Evolutionary conservation across 495 filamentous ascomycete species (phyloP).

Genomic region (Rhizodiscina lignyota): DNA sequence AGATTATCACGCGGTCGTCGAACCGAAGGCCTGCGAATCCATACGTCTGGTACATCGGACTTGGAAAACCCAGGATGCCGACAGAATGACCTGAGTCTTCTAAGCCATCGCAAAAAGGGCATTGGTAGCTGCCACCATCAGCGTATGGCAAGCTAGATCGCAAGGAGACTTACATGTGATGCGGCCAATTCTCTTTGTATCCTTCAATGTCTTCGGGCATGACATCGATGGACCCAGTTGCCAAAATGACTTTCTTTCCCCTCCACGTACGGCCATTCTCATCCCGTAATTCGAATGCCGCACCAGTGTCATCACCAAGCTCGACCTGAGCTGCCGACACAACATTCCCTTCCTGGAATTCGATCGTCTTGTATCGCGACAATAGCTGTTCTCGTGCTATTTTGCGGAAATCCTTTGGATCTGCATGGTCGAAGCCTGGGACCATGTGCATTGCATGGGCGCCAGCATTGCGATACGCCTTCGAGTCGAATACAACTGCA

Average conservation of each 20-base stretch:
- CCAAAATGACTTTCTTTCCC: not conserved
- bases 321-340: slow-evolving; percentile 4
- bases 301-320: too few species aligned
- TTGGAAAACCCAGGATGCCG: too few species aligned
- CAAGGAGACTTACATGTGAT: too few species aligned
- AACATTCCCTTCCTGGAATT: slow-evolving; percentile 20
- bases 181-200: too few species aligned
- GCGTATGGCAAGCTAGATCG: too few species aligned
- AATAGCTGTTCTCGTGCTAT: slow-evolving; percentile 18
- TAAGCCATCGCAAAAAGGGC: too few species aligned
- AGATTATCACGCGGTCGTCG: too few species aligned
- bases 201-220: too few species aligned
- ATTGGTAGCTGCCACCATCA: too few species aligned
- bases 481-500: slow-evolving; percentile 31
- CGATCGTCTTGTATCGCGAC: slow-evolving; percentile 25
- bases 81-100: too few species aligned
- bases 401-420: slow-evolving; percentile 7
- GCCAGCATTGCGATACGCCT: slow-evolving; percentile 30
- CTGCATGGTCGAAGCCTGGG: slow-evolving; percentile 24
- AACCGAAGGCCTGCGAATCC: too few species aligned
- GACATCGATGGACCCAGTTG: not conserved
- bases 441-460: slow-evolving; percentile 35
- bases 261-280: not conserved
- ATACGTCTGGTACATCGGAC: too few species aligned
- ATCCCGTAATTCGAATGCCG: not conserved